Percentiles rank a stretch among this genome's conserved stretches.
Evolutionary conservation across 768 basidiomycete genomes (phyloP).

Genomic region (Phylloporus arenicola): DNA sequence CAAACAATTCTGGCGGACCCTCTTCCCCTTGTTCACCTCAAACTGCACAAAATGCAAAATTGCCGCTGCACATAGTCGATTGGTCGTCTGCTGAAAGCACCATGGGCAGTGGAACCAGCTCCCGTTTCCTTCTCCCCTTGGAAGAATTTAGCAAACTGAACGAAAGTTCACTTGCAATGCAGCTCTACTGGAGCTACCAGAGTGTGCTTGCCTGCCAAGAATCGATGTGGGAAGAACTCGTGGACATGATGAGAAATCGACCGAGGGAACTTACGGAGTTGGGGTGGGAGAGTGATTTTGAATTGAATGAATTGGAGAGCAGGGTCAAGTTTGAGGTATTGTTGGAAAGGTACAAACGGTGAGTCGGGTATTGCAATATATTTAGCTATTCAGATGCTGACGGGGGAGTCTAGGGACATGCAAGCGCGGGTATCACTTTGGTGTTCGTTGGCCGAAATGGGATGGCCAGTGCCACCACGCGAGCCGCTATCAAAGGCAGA

Average conservation of each 20-base stretch:
- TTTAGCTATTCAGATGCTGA: conserved; percentile 1
- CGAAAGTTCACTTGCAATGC: conserved; percentile 65
- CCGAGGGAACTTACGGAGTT: conserved; percentile 47
- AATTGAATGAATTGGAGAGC: conserved; percentile 50
- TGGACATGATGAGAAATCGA: conserved; percentile 54
- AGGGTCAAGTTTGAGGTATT: conserved; percentile 56
- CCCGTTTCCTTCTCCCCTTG: conserved; percentile 33
- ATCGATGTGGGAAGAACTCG: conserved; percentile 73
- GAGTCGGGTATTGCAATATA: conserved; percentile 17
- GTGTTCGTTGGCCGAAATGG: conserved; percentile 54
- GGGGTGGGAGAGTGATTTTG: conserved; percentile 70
- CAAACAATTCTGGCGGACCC: conserved; percentile 16
- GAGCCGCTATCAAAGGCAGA: conserved; percentile 67
- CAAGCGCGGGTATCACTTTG: conserved; percentile 57
- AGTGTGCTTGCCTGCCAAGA: conserved; percentile 62
- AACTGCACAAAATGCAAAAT: conserved; percentile 9
- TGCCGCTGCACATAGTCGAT: conserved; percentile 42
- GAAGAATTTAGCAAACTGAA: conserved; percentile 43
- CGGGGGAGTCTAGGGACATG: conserved; percentile 48
- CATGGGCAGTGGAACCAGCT: conserved; percentile 28
- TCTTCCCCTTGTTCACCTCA: conserved; percentile 17
- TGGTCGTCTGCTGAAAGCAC: conserved; percentile 42
- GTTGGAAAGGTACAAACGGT: conserved; percentile 54
- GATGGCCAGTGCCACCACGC: conserved; percentile 54
- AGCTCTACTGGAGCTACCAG: conserved; percentile 60